Evolutionary conservation across 768 basidiomycete genomes (phyloP).

Genomic region (Termitomyces heimii): DNA sequence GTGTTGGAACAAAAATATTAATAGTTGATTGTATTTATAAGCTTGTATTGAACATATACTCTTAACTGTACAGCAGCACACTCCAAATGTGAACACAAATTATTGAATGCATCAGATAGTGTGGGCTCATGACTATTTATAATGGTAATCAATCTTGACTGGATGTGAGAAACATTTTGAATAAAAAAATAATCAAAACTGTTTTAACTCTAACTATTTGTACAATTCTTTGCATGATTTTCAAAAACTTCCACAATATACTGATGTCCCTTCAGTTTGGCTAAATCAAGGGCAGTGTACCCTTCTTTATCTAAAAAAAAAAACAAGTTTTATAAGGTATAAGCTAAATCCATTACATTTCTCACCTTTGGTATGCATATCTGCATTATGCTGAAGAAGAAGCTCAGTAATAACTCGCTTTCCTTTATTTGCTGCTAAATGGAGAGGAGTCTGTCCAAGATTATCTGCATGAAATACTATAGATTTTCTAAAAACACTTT

Average conservation of each 20-base stretch:
- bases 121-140: too few species aligned
- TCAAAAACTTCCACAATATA: background rate
- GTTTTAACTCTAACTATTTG: background rate
- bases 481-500: background rate
- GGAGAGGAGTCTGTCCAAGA: background rate
- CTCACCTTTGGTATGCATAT: background rate
- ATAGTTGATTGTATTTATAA: too few species aligned
- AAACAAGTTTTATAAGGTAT: too few species aligned
- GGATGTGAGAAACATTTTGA: background rate
- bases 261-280: background rate
- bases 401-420: background rate
- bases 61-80: too few species aligned
- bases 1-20: too few species aligned
- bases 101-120: too few species aligned
- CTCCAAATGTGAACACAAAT: too few species aligned
- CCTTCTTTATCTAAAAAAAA: background rate
- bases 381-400: background rate
- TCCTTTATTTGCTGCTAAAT: background rate
- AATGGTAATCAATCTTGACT: too few species aligned
- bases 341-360: too few species aligned
- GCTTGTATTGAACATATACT: too few species aligned
- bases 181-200: background rate
- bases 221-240: background rate
- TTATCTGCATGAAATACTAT: background rate
- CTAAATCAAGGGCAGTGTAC: background rate